Evolutionary conservation across 1,284 basidiomycete genomes (phyloP), one percentile per base, ranked within the genome.

Genomic region (Phlebopus sp.): DNA sequence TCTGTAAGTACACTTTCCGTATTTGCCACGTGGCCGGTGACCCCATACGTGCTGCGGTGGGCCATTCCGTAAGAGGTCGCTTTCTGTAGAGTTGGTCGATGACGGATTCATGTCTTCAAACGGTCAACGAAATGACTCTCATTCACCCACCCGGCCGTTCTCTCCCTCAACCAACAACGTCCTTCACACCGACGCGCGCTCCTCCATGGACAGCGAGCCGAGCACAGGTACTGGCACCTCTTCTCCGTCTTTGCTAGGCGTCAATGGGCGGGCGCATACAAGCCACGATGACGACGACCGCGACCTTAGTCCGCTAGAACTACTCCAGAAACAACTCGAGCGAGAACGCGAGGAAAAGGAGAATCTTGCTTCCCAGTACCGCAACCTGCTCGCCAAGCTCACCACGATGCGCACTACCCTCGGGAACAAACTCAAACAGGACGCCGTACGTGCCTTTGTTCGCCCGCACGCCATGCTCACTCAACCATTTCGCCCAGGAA

Each of bases 381-480:
- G 82, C 46, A 86, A 81, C 50, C 76, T 99, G 34, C 76, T 99
- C 5, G 82, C 84, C 39, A 98, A 95, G 70, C 74, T 99, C 41
- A 93, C 91, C 2, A 82, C 86, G 30, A 98, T 99, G 94, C 82
- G 95, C 13, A 90, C 85, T 23, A 92, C 91, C 4, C 76, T 99
- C 21, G 94, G 94, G 34, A 95, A 94, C 61, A 96, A 98, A 67
- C 75, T 99, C 48, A 85, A 90, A 66, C 92, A 97, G 68, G 97
- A 99, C 71, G 96, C 97, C 57, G 95, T 97, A 72, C 65, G 91
- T 82, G 43, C 45, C 30, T 53, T 46, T 38, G 30, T 19, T n/a
- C 23, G 7, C 27, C 8, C 18, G 3, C 15, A n/a, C 14, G 8
- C 27, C 14, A 14, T 37, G 18, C 29, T 9, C 32, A 50, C 29